These are phyloP conservation scores for Bipolaris zeicola DNA, from an alignment of 2,329 filamentous ascomycete genomes.

Conservation along the genomic window DNA sequence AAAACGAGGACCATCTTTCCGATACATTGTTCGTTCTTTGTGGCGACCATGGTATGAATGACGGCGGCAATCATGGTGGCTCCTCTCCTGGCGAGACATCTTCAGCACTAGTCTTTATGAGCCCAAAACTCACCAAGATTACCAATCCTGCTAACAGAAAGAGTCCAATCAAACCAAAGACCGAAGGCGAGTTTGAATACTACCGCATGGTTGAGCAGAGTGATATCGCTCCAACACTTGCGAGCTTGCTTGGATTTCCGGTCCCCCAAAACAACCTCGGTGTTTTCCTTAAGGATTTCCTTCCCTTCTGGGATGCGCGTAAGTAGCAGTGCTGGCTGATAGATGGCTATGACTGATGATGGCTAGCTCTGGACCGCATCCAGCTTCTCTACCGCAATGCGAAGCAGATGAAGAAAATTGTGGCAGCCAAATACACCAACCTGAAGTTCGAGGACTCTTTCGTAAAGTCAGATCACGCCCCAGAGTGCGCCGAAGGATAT, in stretches of 20 bases:
- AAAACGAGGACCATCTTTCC: slow-evolving; percentile 69
- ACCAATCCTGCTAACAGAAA: slow-evolving; percentile 40
- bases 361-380: slow-evolving; percentile 57
- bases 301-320: slow-evolving; percentile 76
- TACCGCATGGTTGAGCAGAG: slow-evolving; percentile 90
- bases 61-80: slow-evolving; percentile 94
- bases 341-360: slow-evolving; percentile 31
- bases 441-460: slow-evolving; percentile 54
- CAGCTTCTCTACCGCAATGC: slow-evolving; percentile 79
- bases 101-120: slow-evolving; percentile 87
- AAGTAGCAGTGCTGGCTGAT: slow-evolving; percentile 52
- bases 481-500: neutral
- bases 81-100: slow-evolving; percentile 94
- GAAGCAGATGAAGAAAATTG: slow-evolving; percentile 76
- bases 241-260: slow-evolving; percentile 84
- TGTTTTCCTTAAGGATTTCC: slow-evolving; percentile 78
- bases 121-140: slow-evolving; percentile 74
- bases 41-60: slow-evolving; percentile 99
- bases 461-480: neutral
- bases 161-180: slow-evolving; percentile 63
- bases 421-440: slow-evolving; percentile 72
- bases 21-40: slow-evolving; percentile 84
- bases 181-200: slow-evolving; percentile 72
- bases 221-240: slow-evolving; percentile 88
- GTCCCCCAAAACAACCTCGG: slow-evolving; percentile 89